Base-by-base conservation (phyloP, 2,329 filamentous ascomycete species). In the Ampelomyces quisqualis region DNA sequence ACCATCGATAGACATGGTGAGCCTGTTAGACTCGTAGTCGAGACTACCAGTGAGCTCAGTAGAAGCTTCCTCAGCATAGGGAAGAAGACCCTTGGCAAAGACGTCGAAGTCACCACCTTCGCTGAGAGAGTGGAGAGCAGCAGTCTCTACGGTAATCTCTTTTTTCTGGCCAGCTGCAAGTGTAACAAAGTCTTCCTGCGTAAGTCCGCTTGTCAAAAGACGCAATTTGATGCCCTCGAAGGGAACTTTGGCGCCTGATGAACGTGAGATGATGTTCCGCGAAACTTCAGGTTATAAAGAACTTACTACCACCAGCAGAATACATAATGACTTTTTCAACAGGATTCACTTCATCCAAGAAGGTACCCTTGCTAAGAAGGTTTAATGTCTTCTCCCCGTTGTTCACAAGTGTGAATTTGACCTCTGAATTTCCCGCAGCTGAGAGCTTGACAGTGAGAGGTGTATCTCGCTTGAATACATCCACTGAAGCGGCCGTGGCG, bases 1-100 rank as follows among this genome's bases (percentile, higher is more conserved):
- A 13, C 77, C 81, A 48, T 86, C 76, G 28, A 87, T 71, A 5
- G 73, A 65, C 45, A 83, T 71, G 36, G 72, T 73, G 33, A 86
- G 65, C 11, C 73, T 71, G 68, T 86, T 85, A 58, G 78, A 81
- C 37, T 73, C 68, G 68, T 77, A 86, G 8, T 74, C 62, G 2
- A 85, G 62, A 30, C 73, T 75, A 8, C 78, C 80, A 7, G 75
- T 64, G 23, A 86, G 73, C 27, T 75, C 68, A 15, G 73, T 70
- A 20, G 81, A 78, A 40, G 76, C 77, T 8, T 73, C 71, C 30
- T 60, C 57, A 8, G 62, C 63, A 23, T 45, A 65, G 5, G 61
- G 62, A 10, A 67, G 45, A 13, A 54, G 24, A 5, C 84, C 84
- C 4, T 69, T 67, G 4, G 80, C 73, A 38, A 75, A 71, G 34